Conservation (phyloP, 2,329 filamentous ascomycete genomes). For the Ophiostoma australiae region DNA sequence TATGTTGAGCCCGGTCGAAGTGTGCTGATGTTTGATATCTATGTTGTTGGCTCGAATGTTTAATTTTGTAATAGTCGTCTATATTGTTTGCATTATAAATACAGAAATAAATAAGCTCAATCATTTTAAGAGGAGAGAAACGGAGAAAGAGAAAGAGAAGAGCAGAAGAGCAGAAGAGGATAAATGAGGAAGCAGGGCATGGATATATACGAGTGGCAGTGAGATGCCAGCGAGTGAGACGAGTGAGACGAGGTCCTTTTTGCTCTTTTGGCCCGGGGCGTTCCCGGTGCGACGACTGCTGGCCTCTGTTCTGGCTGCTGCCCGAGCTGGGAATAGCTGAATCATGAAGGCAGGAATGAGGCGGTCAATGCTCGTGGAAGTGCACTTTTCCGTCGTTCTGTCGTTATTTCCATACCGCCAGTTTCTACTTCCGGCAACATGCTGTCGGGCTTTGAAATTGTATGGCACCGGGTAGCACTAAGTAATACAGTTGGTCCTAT, state of each 20-base stretch:
- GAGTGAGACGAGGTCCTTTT: background rate
- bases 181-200: too few species aligned
- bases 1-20: background rate
- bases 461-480: too few species aligned
- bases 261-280: background rate
- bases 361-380: too few species aligned
- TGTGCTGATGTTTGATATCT: background rate
- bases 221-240: background rate
- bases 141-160: background rate
- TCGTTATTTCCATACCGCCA: too few species aligned
- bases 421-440: too few species aligned
- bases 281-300: background rate
- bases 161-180: background rate
- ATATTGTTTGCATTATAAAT: background rate
- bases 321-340: background rate
- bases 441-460: too few species aligned
- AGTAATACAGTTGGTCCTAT: too few species aligned
- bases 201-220: background rate
- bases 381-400: too few species aligned
- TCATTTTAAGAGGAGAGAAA: background rate
- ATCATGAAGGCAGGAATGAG: background rate
- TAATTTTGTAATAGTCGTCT: background rate
- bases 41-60: background rate
- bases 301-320: background rate
- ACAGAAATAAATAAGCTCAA: background rate